These are phyloP conservation scores for Ailanthus altissimus DNA, from an alignment of 345 rosid genomes.

Conservation along the genomic window DNA sequence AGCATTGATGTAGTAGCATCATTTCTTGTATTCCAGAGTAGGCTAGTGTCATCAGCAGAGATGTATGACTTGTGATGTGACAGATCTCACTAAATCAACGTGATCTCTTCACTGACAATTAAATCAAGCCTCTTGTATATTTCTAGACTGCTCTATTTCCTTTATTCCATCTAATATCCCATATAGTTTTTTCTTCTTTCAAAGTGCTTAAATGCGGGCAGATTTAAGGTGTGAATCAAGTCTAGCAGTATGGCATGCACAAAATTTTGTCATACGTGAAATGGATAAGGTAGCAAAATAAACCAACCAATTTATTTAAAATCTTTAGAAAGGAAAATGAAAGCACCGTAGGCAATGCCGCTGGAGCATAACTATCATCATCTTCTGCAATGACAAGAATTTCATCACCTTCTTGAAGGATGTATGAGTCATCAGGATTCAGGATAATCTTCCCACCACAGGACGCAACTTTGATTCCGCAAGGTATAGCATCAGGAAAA, in stretches of 20 bases:
- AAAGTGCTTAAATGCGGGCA: slow-evolving; percentile 8
- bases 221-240: slow-evolving; percentile 18
- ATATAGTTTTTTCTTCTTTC: neutral
- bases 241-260: neutral
- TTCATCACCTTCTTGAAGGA: slow-evolving; percentile 73
- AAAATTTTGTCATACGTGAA: slow-evolving; percentile 7
- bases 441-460: slow-evolving; percentile 65
- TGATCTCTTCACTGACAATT: neutral
- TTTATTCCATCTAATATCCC: neutral
- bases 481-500: slow-evolving; percentile 78
- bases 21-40: neutral
- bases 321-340: slow-evolving; percentile 34
- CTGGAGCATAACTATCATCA: slow-evolving; percentile 67
- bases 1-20: neutral
- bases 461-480: slow-evolving; percentile 73
- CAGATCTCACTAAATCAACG: neutral
- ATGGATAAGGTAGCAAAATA: slow-evolving; percentile 5
- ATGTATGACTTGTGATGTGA: neutral
- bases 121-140: neutral
- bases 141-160: slow-evolving; percentile 15
- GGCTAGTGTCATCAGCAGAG: neutral
- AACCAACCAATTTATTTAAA: slow-evolving; percentile 4
- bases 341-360: slow-evolving; percentile 68
- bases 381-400: slow-evolving; percentile 84
- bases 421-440: slow-evolving; percentile 67